Evolutionary conservation across 768 basidiomycete species (phyloP), one percentile per base, ranked within the genome.

Genomic region (Tricholoma terreum): DNA sequence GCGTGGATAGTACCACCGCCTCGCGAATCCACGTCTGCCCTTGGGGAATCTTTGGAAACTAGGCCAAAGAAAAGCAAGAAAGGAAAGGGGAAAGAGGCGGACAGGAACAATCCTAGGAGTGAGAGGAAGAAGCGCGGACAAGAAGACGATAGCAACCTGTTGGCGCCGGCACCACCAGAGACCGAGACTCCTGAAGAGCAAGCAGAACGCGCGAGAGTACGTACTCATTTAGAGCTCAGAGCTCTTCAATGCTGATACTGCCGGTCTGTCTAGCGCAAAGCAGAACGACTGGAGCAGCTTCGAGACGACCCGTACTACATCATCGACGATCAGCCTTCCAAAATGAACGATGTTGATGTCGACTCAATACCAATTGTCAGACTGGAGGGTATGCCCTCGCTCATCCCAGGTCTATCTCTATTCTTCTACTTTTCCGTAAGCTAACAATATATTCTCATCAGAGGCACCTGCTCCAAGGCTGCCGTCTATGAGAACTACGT

Each of bases 261-360:
- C 1, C 33, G 31, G 22, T 43, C 4, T 56, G 31, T 31, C 34
- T 63, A 97, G 94, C 80, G 84, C 45, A 87, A 85, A 62, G 86
- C 83, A 24, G 92, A 90, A 62, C 81, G 92, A 30, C 73, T 86
- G 49, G 93, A 87, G 50, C 84, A 87, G 58, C 77, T 87, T 60
- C 83, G 84, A 38, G 90, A 93, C 60, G 94, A 98, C 67, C 94
- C 95, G 4, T 97, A 94, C 73, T 95, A 97, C 71, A 86, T 97
- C 61, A 78, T 86, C 36, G 89, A 91, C 61, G 82, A 84, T 40
- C 73, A 69, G 54, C 75, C 82, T 21, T 19, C 52, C 1, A 75
- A 71, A 54, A 60, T 67, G 24, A 52, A 57, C 22, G 59, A 71
- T 7, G 80, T 84, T 11, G 92, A 97, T 66, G 62, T 97, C n/a